Evolutionary conservation across 2,329 filamentous ascomycete species (phyloP).

Genomic region (Colletotrichum trifolii): DNA sequence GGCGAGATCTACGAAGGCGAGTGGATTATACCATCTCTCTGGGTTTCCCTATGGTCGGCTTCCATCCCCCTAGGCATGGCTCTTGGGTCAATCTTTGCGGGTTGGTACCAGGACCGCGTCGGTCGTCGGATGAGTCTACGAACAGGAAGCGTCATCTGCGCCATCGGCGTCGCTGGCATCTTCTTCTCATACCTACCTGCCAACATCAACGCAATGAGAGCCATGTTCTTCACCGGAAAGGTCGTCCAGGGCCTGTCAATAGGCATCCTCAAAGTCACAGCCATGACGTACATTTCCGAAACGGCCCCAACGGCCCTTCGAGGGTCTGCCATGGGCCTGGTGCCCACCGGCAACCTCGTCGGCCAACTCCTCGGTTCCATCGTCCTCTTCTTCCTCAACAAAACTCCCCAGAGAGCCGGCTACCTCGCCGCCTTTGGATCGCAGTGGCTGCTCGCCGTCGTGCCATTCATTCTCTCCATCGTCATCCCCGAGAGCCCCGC

Average conservation of each 20-base stretch:
- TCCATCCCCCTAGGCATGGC: slow-evolving; percentile 41
- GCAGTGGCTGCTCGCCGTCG: slow-evolving; percentile 40
- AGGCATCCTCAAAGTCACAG: slow-evolving; percentile 41
- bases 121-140: slow-evolving; percentile 42
- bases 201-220: slow-evolving; percentile 33
- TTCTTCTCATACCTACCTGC: slow-evolving; percentile 42
- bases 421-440: slow-evolving; percentile 43
- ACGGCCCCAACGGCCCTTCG: slow-evolving; percentile 43
- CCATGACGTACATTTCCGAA: slow-evolving; percentile 52
- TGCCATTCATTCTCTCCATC: slow-evolving; percentile 39
- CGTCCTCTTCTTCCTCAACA: slow-evolving; percentile 40
- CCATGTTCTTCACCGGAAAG: slow-evolving; percentile 42
- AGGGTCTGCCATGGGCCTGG: slow-evolving; percentile 43
- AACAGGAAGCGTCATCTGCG: slow-evolving; percentile 41
- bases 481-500: slow-evolving; percentile 44
- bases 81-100: slow-evolving; percentile 41
- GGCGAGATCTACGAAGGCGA: slow-evolving; percentile 40
- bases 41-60: slow-evolving; percentile 44
- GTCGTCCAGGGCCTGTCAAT: slow-evolving; percentile 43
- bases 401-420: slow-evolving; percentile 30
- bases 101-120: slow-evolving; percentile 43
- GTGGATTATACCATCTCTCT: slow-evolving; percentile 41
- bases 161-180: slow-evolving; percentile 40
- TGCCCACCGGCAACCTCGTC: slow-evolving; percentile 42
- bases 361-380: slow-evolving; percentile 43